These are phyloP conservation scores for Solanum lignicaule DNA, from an alignment of 257 asterid genomes.

Conservation along the genomic window DNA sequence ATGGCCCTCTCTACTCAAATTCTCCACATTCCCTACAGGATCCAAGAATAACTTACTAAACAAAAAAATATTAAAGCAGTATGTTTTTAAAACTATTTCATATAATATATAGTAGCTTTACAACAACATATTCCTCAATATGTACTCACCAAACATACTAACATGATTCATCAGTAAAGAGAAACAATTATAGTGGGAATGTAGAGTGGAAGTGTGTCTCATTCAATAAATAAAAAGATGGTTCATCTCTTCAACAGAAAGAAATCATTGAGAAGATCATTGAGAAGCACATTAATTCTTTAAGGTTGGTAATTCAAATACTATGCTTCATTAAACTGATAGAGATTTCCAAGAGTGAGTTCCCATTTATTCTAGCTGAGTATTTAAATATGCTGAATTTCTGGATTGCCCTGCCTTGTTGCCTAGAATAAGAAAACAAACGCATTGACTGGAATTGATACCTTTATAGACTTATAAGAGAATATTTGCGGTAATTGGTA, in stretches of 20 bases:
- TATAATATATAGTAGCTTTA: too few relatives aligned
- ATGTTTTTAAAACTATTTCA: too few relatives aligned
- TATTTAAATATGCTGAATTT: background rate
- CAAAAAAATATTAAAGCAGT: too few relatives aligned
- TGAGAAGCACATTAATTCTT: background rate
- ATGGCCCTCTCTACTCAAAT: too few relatives aligned
- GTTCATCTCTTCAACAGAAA: background rate
- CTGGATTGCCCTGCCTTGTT: background rate
- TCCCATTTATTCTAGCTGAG: background rate
- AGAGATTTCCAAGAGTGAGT: background rate
- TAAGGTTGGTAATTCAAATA: conserved; percentile 9
- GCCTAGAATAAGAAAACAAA: background rate
- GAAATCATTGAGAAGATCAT: conserved; percentile 18
- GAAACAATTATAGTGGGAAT: background rate
- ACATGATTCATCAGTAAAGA: background rate
- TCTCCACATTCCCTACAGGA: too few relatives aligned
- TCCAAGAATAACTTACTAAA: too few relatives aligned
- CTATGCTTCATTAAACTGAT: background rate
- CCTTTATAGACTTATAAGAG: background rate
- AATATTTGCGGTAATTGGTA: background rate
- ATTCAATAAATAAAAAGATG: background rate
- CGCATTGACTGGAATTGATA: background rate
- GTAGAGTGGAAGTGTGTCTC: background rate
- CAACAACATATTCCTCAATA: too few relatives aligned
- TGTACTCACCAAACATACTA: background rate